Base-by-base conservation (phyloP, 2,329 filamentous ascomycete species). In the Huntiella savannae region DNA sequence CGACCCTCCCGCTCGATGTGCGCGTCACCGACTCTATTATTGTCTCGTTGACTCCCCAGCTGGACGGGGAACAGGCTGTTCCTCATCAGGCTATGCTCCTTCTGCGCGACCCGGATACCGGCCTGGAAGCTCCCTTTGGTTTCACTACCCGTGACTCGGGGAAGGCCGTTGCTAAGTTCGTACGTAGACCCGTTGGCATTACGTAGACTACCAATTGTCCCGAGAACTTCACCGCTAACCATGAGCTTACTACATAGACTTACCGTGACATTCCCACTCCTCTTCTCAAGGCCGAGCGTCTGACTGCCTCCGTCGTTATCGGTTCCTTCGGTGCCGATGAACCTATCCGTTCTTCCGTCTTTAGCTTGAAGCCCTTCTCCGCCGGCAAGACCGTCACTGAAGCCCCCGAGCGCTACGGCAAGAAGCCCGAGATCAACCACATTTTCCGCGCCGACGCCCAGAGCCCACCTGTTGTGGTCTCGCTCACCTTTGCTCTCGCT, bases 81-180 rank as follows among this genome's bases (percentile, higher is more conserved):
- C 85, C 91, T 55, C 91, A 98, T 63, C 91, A 98, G 64, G 86
- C 86, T 4, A 95, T 95, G 67, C 70, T 98, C 46, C 70, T 91
- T 12, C 63, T 98, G 49, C 78, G 75, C 55, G 86, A 96, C 55
- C 66, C 71, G 8, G 65, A 69, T 10, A 79, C 77, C 8, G 84
- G 83, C 33, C 68, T 98, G 40, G 87, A 96, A 62, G 79, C 86
- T 17, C 86, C 87, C 1, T 94, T 88, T 56, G 77, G 86, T 1
- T 70, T 98, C 55, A 78, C 66, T 8, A 67, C 93, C 41, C 94
- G 93, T 66, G 82, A 91, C 7, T 85, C 71, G 56, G 91, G 91
- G 54, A 94, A 94, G 65, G 85, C 75, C 16, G 78, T 77, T 47
- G 70, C 94, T 32, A 81, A 92, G 55, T 67, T 98, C 62, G 87